These are phyloP conservation scores for Alternaria longipes DNA, from an alignment of 2,329 filamentous ascomycete species.

Conservation along the genomic window DNA sequence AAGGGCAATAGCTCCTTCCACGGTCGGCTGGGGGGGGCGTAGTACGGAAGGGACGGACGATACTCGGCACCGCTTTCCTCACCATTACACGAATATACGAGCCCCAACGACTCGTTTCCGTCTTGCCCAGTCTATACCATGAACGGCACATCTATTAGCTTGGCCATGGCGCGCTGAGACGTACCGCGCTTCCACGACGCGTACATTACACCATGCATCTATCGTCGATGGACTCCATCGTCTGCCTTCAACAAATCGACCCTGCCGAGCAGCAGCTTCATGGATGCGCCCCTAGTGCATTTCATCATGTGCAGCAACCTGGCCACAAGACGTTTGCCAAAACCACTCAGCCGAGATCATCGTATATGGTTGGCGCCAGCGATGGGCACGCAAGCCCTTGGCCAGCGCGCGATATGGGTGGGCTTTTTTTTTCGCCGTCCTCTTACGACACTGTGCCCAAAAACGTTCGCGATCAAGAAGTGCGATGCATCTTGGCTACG, in stretches of 20 bases:
- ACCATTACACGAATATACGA: slow-evolving; percentile 24
- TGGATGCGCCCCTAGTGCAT: slow-evolving; percentile 32
- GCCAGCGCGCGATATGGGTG: slow-evolving; percentile 15
- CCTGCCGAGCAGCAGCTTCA: slow-evolving; percentile 31
- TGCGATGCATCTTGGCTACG: slow-evolving; percentile 19
- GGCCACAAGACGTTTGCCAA: slow-evolving; percentile 19
- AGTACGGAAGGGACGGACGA: slow-evolving; percentile 33
- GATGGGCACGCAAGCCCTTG: slow-evolving; percentile 24
- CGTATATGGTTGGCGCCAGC: slow-evolving; percentile 21
- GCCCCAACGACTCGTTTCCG: slow-evolving; percentile 35
- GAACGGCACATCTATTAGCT: slow-evolving; percentile 46
- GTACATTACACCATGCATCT: slow-evolving; percentile 37
- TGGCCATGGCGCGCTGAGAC: slow-evolving; percentile 45
- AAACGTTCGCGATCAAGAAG: neutral
- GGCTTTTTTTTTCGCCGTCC: slow-evolving; percentile 15
- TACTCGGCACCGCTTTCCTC: slow-evolving; percentile 37
- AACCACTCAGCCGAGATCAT: slow-evolving; percentile 19
- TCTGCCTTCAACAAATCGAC: slow-evolving; percentile 32
- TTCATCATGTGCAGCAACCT: slow-evolving; percentile 29
- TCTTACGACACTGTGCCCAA: slow-evolving; percentile 5
- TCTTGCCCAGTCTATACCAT: slow-evolving; percentile 34
- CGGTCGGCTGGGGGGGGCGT: slow-evolving; percentile 26
- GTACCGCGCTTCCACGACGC: slow-evolving; percentile 44
- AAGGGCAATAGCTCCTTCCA: slow-evolving; percentile 29
- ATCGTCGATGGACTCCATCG: slow-evolving; percentile 37